These are phyloP conservation scores for Quercus phellos DNA, from an alignment of 331 rosid genomes.

Conservation along the genomic window DNA sequence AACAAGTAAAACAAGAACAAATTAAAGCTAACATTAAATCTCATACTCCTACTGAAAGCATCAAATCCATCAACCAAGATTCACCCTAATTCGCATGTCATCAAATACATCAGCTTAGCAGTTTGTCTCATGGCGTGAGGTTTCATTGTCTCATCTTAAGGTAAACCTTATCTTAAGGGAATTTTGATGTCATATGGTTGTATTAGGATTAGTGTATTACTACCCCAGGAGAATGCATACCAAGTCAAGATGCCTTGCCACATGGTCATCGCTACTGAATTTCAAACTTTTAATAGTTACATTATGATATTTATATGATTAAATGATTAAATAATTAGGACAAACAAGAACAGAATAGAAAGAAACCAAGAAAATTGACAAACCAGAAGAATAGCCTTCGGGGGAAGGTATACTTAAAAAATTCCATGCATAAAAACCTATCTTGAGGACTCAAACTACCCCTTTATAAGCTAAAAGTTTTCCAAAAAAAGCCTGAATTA, in stretches of 20 bases:
- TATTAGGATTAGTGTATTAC: neutral
- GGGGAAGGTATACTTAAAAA: constrained; percentile 6
- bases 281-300: neutral
- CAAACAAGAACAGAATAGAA: constrained; percentile 23
- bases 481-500: neutral
- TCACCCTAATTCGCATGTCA: too few species aligned
- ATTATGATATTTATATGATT: neutral
- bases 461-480: constrained; percentile 13
- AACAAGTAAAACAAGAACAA: too few species aligned
- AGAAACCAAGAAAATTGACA: constrained; percentile 36
- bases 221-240: constrained; percentile 15
- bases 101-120: too few species aligned
- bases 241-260: constrained; percentile 25
- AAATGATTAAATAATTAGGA: constrained; percentile 26
- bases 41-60: too few species aligned
- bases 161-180: neutral
- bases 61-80: too few species aligned
- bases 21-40: too few species aligned
- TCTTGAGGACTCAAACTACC: constrained; percentile 21
- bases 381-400: constrained; percentile 15
- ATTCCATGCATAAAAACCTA: constrained; percentile 28
- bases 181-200: constrained; percentile 10
- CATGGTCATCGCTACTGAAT: constrained; percentile 30
- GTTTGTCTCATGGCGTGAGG: too few species aligned
- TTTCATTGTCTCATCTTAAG: neutral